phyloP scores from a whole-genome alignment of 495 filamentous ascomycete species.

The Neurospora sp. region DNA sequence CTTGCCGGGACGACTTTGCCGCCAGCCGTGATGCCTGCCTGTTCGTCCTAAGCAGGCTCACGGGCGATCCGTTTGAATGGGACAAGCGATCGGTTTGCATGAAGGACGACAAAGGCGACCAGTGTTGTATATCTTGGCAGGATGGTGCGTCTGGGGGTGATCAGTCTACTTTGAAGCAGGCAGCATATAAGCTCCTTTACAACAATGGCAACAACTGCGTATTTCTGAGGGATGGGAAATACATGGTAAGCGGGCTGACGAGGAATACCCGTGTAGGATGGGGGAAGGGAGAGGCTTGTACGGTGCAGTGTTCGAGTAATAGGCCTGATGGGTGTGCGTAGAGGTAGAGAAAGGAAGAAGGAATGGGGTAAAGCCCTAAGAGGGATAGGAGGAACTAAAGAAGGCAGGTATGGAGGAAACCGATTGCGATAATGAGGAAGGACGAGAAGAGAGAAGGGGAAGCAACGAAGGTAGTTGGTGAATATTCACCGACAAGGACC shows the following conservation, averaged over 20 bases:
- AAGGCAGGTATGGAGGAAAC: neutral
- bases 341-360: neutral
- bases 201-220: too few relatives aligned
- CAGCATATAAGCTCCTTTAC: too few relatives aligned
- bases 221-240: neutral
- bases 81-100: neutral
- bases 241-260: neutral
- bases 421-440: too few relatives aligned
- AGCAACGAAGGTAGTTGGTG: neutral
- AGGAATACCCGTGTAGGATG: neutral
- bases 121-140: neutral
- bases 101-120: neutral
- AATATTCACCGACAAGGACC: neutral
- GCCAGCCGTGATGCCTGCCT: neutral
- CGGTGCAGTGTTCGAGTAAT: neutral
- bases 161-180: neutral
- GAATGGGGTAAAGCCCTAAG: neutral
- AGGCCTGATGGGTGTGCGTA: neutral
- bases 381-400: neutral
- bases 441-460: neutral
- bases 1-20: neutral
- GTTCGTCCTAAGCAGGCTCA: neutral
- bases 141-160: neutral
- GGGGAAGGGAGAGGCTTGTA: neutral
- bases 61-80: neutral